These are phyloP conservation scores for Fraxinus latifolia DNA, from an alignment of 305 asterid genomes.

Conservation along the genomic window DNA sequence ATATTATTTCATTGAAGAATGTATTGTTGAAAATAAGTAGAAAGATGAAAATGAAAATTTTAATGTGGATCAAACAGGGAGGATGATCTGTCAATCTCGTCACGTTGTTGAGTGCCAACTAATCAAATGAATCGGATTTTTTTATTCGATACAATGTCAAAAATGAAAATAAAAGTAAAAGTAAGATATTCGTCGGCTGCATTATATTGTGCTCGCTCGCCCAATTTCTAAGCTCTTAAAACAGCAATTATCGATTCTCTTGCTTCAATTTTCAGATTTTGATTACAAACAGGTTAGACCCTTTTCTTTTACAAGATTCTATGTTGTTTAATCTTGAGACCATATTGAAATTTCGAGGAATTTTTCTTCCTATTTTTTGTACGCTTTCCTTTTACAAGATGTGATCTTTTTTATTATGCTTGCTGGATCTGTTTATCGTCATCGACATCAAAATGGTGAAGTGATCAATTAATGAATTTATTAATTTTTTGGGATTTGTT, in stretches of 20 bases:
- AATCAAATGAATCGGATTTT: slow-evolving; percentile 15
- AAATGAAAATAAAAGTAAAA: background rate
- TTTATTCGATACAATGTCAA: background rate
- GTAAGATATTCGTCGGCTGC: background rate
- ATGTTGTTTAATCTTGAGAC: slow-evolving; percentile 22
- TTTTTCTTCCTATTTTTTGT: background rate
- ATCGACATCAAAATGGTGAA: background rate
- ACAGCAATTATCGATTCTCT: background rate
- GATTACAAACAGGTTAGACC: slow-evolving; percentile 18
- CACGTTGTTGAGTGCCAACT: slow-evolving; percentile 20
- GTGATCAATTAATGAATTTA: background rate
- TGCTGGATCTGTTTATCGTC: background rate
- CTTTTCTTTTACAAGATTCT: background rate
- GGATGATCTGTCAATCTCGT: slow-evolving; percentile 21
- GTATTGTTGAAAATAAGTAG: too few relatives aligned
- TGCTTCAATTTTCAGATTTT: slow-evolving; percentile 12
- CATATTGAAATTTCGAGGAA: background rate
- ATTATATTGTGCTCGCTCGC: background rate
- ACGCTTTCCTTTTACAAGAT: background rate
- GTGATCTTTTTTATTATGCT: background rate
- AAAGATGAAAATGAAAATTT: too few relatives aligned
- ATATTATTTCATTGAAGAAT: too few relatives aligned
- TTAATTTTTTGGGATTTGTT: slow-evolving; percentile 19
- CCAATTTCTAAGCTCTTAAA: slow-evolving; percentile 15
- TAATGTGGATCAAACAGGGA: too few relatives aligned